These are phyloP conservation scores for Volutella citrinella DNA, from an alignment of 2,329 filamentous ascomycete species.

Conservation along the genomic window DNA sequence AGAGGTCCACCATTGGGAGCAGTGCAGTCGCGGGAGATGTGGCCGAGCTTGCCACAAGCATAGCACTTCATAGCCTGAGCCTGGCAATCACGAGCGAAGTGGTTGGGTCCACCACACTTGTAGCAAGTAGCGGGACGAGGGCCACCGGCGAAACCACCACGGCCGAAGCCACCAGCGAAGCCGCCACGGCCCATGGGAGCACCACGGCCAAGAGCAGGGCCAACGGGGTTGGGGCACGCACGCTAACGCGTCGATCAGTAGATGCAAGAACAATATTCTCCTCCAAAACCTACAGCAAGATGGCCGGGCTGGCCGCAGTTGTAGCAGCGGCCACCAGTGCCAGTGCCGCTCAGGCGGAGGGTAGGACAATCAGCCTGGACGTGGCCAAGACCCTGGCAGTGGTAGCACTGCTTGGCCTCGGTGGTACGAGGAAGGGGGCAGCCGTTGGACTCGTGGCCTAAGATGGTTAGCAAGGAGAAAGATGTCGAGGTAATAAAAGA, in stretches of 20 bases:
- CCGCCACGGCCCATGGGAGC: constrained; percentile 68
- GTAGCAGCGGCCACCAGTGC: constrained; percentile 87
- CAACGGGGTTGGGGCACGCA: constrained; percentile 76
- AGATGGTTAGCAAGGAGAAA: constrained; percentile 2
- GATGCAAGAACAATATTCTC: too few relatives aligned
- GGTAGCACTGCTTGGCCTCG: constrained; percentile 99
- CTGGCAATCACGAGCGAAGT: constrained; percentile 98
- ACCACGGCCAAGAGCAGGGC: constrained; percentile 60
- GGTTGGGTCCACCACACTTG: constrained; percentile 84
- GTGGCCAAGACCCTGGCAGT: constrained; percentile 97
- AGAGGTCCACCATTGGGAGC: constrained; percentile 93
- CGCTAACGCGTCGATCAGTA: too few relatives aligned
- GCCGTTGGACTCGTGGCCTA: constrained; percentile 91
- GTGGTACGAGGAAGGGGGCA: constrained; percentile 96
- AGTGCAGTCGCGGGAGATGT: constrained; percentile 92
- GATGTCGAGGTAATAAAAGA: not conserved
- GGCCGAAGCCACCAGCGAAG: constrained; percentile 59
- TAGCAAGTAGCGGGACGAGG: constrained; percentile 70
- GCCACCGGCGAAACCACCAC: constrained; percentile 72
- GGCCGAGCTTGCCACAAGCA: constrained; percentile 90
- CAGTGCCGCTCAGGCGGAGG: constrained; percentile 81
- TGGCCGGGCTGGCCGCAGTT: constrained; percentile 93
- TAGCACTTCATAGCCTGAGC: constrained; percentile 99
- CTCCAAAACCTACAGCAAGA: constrained; percentile 74
- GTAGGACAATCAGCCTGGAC: constrained; percentile 99